phyloP scores from a whole-genome alignment of 345 rosid species.

The Psidium friedrichsthalianum region DNA sequence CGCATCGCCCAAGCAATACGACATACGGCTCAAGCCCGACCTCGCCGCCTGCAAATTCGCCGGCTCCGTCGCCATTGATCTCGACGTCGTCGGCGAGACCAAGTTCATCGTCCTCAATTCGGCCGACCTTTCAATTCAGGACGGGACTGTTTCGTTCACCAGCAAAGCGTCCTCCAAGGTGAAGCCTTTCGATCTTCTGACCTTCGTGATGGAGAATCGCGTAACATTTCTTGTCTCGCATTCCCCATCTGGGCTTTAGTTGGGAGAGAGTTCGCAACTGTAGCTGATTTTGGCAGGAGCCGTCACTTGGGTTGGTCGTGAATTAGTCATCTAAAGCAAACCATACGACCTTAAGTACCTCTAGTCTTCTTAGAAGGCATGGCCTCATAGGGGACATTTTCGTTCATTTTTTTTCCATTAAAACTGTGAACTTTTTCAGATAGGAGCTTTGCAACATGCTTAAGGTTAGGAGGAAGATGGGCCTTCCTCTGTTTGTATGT shows the following conservation, averaged over 20 bases:
- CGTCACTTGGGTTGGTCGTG: neutral
- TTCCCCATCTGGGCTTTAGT: neutral
- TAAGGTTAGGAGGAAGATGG: neutral
- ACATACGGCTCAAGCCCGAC: conserved; percentile 66
- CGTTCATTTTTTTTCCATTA: neutral
- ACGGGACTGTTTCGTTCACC: conserved; percentile 41
- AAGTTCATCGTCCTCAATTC: conserved; percentile 83
- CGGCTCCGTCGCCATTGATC: conserved; percentile 48
- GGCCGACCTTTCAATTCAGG: conserved; percentile 60
- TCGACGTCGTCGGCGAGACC: conserved; percentile 50
- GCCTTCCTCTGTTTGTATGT: neutral
- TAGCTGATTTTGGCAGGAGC: neutral
- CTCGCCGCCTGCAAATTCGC: conserved; percentile 58
- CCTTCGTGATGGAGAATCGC: neutral
- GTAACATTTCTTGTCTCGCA: too few relatives aligned
- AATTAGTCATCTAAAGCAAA: neutral
- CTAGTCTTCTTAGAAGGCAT: neutral
- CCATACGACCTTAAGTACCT: too few relatives aligned
- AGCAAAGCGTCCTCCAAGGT: conserved; percentile 42
- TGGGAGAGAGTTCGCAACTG: neutral
- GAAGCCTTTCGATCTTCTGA: neutral
- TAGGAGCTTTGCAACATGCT: neutral
- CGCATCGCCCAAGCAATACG: conserved; percentile 77
- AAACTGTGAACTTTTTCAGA: neutral
- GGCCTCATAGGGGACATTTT: neutral